phyloP scores from a whole-genome alignment of 1,284 basidiomycete species.

The Sporisorium iseilematis-ciliati region DNA sequence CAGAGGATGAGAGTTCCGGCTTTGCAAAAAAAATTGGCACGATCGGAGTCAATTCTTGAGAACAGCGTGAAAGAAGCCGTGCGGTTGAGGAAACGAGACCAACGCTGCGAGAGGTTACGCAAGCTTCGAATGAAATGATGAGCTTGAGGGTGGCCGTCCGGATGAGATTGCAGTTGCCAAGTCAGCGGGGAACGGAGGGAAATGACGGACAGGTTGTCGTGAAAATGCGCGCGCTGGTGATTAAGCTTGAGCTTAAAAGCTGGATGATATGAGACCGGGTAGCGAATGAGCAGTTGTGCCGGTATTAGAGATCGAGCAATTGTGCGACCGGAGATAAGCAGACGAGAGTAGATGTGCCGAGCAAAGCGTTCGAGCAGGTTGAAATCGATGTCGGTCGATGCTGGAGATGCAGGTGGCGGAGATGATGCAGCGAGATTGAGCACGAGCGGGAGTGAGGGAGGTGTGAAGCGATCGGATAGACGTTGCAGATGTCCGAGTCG shows the following conservation, averaged over 20 bases:
- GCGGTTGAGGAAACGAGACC: not conserved
- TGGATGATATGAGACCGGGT: not conserved
- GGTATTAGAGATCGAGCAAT: not conserved
- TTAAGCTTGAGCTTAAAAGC: slow-evolving; percentile 12
- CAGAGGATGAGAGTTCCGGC: not conserved
- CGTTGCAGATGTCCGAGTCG: no score
- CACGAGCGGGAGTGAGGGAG: no score
- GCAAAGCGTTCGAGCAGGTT: no score
- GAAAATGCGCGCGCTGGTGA: slow-evolving; percentile 1
- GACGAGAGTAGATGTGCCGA: not conserved
- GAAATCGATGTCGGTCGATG: no score
- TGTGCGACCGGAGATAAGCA: not conserved
- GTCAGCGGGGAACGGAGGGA: not conserved
- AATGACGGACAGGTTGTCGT: slow-evolving; percentile 3
- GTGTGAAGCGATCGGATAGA: no score
- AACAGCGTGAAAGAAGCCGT: not conserved
- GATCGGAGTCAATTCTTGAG: not conserved
- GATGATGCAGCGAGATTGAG: no score
- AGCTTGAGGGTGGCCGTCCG: slow-evolving; percentile 1
- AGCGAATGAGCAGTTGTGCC: not conserved
- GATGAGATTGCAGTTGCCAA: not conserved
- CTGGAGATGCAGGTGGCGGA: no score
- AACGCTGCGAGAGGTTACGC: not conserved
- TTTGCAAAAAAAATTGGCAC: not conserved
- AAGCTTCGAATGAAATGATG: not conserved